Evolutionary conservation across 2,329 filamentous ascomycete species (phyloP), one percentile per base, ranked within the genome.

Genomic region (Capronia americana): DNA sequence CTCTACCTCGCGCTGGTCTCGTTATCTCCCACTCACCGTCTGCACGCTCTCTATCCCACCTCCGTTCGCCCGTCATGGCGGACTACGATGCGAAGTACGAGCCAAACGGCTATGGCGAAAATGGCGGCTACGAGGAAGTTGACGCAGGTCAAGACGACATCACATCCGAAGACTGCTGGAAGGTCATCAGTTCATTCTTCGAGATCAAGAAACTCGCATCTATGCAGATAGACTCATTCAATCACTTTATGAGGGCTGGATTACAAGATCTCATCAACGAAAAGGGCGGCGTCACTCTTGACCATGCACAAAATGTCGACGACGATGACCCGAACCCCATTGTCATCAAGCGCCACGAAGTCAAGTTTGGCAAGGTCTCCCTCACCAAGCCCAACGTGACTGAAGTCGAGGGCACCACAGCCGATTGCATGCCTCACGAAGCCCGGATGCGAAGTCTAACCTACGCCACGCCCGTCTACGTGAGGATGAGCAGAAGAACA

Each of bases 161-260:
- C 81, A 97, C 93, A 28, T 92, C 93, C 68, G 95, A 98, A 83
- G 96, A 99, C 81, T 97, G 93, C 84, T 99, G 96, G 95, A 91
- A 91, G 71, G 94, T 98, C 75, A 98, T 99, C 77, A 93, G 92
- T 64, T 91, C 95, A 10, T 98, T 97, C 84, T 99, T 99, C 82
- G 92, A 97, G 74, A 87, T 89, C 69, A 99, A 98, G 81, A 94
- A 95, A 75, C 86, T 99, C 34, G 95, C 97, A 24, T 97, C 95
- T 17, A 94, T 99, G 80, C 95, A 99, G 83, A 89, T 98, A 69
- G 94, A 98, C 78, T 99, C 96, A 0, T 99, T 97, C 81, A 93
- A 99, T 80, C 93, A 98, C 77, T 99, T 99, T 75, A 93, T 95
- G 64, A 89, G 90, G 67, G 93, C 92, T 24, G 97, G 93, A 0